Percentiles rank a stretch among this genome's conserved stretches.
Evolutionary conservation across 345 rosid genomes (phyloP).

Genomic region (Camelina hispida): DNA sequence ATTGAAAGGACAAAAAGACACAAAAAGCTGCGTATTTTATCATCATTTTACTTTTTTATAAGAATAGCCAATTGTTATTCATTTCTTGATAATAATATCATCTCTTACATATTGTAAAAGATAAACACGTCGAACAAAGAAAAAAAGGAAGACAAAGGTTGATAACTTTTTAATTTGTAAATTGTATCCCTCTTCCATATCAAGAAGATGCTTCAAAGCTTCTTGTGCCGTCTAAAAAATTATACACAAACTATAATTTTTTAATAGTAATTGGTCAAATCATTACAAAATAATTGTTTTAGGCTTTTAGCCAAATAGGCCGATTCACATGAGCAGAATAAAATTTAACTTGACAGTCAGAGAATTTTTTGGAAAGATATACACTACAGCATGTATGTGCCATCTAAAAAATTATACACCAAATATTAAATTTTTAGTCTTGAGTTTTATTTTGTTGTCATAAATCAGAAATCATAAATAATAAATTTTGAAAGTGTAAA

Average conservation of each 20-base stretch:
- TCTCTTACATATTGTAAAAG: constrained; percentile 7
- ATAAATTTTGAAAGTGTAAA: not conserved
- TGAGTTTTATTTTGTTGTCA: too few species aligned
- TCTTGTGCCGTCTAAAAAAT: not conserved
- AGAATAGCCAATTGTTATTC: constrained; percentile 12
- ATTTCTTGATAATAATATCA: not conserved
- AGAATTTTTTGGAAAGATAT: too few species aligned
- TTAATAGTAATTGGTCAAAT: too few species aligned
- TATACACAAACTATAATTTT: not conserved
- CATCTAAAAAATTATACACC: not conserved
- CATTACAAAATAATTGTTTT: too few species aligned
- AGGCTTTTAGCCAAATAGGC: too few species aligned
- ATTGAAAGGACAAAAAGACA: constrained; percentile 10
- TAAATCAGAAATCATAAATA: too few species aligned
- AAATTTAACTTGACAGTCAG: too few species aligned
- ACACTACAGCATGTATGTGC: not conserved
- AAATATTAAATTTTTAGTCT: not conserved
- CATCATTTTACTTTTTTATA: constrained; percentile 33
- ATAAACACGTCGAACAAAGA: not conserved
- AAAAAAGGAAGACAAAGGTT: constrained; percentile 24
- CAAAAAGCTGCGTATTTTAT: constrained; percentile 34
- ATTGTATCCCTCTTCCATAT: not conserved
- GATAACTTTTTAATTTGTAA: constrained; percentile 14
- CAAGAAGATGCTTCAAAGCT: constrained; percentile 23
- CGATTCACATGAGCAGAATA: too few species aligned